These are phyloP conservation scores for Globisporangium orthogonon DNA, from an alignment of 352 stramenopile species.

Conservation along the genomic window DNA sequence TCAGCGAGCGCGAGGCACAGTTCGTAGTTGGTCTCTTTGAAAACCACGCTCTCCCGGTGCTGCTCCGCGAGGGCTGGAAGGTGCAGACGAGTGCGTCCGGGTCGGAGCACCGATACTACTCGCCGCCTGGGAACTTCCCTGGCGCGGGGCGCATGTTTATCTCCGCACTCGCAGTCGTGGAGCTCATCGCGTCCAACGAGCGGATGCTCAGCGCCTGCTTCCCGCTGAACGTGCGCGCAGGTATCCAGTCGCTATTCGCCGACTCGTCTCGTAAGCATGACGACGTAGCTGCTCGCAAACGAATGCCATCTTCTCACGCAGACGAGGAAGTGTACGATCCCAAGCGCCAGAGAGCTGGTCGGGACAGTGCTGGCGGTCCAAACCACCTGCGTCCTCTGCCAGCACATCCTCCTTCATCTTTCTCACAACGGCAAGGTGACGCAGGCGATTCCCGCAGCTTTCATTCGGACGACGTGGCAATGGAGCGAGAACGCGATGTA, in stretches of 20 bases:
- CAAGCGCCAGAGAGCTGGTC: conserved; percentile 22
- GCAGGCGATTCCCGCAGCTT: background rate
- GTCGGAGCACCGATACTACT: conserved; percentile 30
- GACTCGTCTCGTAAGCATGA: conserved; percentile 16
- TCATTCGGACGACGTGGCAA: conserved; percentile 2
- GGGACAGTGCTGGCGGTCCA: conserved; percentile 4
- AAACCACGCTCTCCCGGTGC: conserved; percentile 59
- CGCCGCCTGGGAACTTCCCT: conserved; percentile 24
- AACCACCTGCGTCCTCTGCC: conserved; percentile 5
- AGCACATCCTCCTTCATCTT: background rate
- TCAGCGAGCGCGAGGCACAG: conserved; percentile 69
- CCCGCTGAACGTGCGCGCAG: conserved; percentile 60
- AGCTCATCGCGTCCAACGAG: conserved; percentile 61
- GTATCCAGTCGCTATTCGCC: conserved; percentile 60
- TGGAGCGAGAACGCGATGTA: conserved; percentile 6
- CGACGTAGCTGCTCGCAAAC: conserved; percentile 13
- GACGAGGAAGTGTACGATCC: conserved; percentile 19
- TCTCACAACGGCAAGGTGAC: background rate
- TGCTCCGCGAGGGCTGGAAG: conserved; percentile 63
- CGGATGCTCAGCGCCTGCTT: conserved; percentile 61
- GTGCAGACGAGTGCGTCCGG: conserved; percentile 32
- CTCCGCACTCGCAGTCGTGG: conserved; percentile 62
- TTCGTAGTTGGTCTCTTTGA: conserved; percentile 77
- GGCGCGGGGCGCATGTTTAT: conserved; percentile 34
- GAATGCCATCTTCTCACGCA: conserved; percentile 5